phyloP scores from a whole-genome alignment of 257 asterid genomes.

The Ehretia macrophylla region DNA sequence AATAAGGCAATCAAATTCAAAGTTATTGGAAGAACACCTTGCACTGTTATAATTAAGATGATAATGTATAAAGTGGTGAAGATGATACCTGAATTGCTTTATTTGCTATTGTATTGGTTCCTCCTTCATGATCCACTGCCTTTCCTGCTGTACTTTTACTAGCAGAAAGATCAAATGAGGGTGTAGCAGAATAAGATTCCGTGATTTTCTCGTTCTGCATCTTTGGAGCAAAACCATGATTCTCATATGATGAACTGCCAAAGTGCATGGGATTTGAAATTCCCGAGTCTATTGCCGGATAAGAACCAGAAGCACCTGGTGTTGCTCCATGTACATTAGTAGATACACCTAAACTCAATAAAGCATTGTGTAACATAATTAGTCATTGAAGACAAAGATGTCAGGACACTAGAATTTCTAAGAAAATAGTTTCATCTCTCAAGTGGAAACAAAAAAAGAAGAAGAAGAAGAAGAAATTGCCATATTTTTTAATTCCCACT shows the following conservation, averaged over 20 bases:
- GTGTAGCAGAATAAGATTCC: constrained; percentile 46
- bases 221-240: constrained; percentile 60
- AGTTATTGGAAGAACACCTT: neutral
- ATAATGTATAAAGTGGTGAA: neutral
- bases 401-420: neutral
- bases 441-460: too few relatives aligned
- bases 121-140: constrained; percentile 54
- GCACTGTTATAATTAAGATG: neutral
- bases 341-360: constrained; percentile 55
- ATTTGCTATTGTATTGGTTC: constrained; percentile 43
- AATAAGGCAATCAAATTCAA: neutral
- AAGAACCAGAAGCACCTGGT: constrained; percentile 51
- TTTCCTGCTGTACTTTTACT: constrained; percentile 53
- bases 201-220: constrained; percentile 55
- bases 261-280: constrained; percentile 55
- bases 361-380: neutral
- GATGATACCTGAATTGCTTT: constrained; percentile 39
- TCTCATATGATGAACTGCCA: constrained; percentile 64
- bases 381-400: neutral
- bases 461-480: neutral
- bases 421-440: neutral
- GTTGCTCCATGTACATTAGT: constrained; percentile 54
- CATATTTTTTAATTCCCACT: neutral
- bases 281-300: constrained; percentile 53
- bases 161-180: constrained; percentile 49